Conservation (phyloP, 106 monocot genomes). For the Dactylorhiza incarnata region DNA sequence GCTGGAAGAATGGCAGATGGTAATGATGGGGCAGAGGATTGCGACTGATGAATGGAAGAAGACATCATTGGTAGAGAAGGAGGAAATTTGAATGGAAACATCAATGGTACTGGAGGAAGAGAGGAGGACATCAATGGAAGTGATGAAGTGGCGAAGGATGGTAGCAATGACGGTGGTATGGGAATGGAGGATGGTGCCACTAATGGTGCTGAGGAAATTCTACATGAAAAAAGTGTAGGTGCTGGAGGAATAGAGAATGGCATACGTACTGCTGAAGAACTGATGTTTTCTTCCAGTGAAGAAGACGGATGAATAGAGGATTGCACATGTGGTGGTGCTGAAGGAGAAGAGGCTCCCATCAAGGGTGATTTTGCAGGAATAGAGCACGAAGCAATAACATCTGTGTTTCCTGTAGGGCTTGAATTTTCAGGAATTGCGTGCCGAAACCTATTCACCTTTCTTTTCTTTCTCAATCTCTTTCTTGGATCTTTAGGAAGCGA, state of each 20-base stretch:
- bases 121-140: not conserved
- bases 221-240: not conserved
- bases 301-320: not conserved
- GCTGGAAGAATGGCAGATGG: not conserved
- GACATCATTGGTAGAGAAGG: not conserved
- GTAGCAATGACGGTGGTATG: not conserved
- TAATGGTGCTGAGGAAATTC: not conserved
- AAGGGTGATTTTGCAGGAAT: constrained; percentile 1
- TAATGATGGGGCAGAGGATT: not conserved
- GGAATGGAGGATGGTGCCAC: not conserved
- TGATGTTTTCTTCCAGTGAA: not conserved
- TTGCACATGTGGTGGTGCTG: not conserved
- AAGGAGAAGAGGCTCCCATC: not conserved
- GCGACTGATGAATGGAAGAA: not conserved
- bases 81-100: not conserved
- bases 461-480: constrained; percentile 46
- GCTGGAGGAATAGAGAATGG: not conserved
- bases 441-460: constrained; percentile 19
- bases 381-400: constrained; percentile 7
- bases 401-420: not conserved
- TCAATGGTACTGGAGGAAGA: not conserved
- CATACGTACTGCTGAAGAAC: not conserved
- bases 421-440: constrained; percentile 10
- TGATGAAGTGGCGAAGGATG: not conserved
- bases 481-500: constrained; percentile 69